These are phyloP conservation scores for Acacia acuminata DNA, from an alignment of 306 rosid genomes.

Conservation along the genomic window DNA sequence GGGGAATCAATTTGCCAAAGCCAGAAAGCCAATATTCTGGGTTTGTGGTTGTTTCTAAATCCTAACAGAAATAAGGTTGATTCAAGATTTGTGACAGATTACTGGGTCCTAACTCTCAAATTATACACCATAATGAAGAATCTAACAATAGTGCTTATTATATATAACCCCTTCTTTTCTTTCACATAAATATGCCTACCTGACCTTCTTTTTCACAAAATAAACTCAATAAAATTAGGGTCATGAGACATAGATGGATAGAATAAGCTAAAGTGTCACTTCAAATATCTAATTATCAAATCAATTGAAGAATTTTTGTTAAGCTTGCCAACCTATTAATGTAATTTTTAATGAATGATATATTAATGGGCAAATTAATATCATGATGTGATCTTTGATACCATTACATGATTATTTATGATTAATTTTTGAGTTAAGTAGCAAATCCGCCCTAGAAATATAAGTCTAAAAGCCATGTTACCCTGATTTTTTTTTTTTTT, in stretches of 20 bases:
- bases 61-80: conserved; percentile 29
- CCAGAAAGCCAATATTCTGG: conserved; percentile 63
- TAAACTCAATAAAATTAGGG: background rate
- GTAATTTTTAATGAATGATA: background rate
- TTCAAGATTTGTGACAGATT: conserved; percentile 50
- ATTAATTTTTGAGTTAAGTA: background rate
- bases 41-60: conserved; percentile 48
- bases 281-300: background rate
- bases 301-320: background rate
- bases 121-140: conserved; percentile 34
- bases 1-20: conserved; percentile 33
- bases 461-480: too few relatives aligned
- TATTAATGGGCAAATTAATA: background rate
- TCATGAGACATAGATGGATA: background rate
- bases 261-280: background rate
- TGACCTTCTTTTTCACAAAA: background rate
- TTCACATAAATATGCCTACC: conserved; percentile 15
- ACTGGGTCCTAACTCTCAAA: conserved; percentile 41
- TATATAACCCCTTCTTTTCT: conserved; percentile 16
- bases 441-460: too few relatives aligned
- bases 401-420: background rate
- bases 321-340: background rate
- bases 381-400: background rate
- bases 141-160: conserved; percentile 35
- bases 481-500: too few relatives aligned